These are phyloP conservation scores for Hygrophoropsis aurantiaca DNA, from an alignment of 768 basidiomycete genomes.

Conservation along the genomic window DNA sequence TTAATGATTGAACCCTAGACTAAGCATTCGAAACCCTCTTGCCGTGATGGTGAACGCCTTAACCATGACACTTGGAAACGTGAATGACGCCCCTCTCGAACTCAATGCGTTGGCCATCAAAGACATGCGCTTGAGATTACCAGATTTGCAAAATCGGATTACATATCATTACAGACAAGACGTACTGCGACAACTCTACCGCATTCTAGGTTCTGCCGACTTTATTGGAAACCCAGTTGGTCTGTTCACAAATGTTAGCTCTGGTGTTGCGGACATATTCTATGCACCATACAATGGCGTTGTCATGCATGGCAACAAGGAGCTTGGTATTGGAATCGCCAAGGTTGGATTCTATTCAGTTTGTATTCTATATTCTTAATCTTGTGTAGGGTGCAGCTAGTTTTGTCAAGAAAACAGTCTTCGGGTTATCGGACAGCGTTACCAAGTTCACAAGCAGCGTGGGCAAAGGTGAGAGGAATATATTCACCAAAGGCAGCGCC, in stretches of 20 bases:
- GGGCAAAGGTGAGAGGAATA: slow-evolving; percentile 70
- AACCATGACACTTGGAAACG: slow-evolving; percentile 95
- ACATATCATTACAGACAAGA: slow-evolving; percentile 93
- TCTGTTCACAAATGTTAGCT: slow-evolving; percentile 96
- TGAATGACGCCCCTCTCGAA: slow-evolving; percentile 93
- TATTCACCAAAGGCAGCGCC: background rate
- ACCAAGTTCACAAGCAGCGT: slow-evolving; percentile 99
- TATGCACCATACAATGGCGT: slow-evolving; percentile 98
- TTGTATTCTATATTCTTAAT: slow-evolving; percentile 11
- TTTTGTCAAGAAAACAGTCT: slow-evolving; percentile 98
- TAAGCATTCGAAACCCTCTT: slow-evolving; percentile 84
- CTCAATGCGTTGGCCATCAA: slow-evolving; percentile 93
- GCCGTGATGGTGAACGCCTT: slow-evolving; percentile 92
- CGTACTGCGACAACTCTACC: slow-evolving; percentile 89
- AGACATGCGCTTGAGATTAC: slow-evolving; percentile 85
- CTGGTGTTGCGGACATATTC: slow-evolving; percentile 97
- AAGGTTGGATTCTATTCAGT: slow-evolving; percentile 52
- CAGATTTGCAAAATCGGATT: slow-evolving; percentile 83
- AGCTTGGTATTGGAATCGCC: slow-evolving; percentile 91
- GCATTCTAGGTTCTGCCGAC: slow-evolving; percentile 97
- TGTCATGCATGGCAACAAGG: slow-evolving; percentile 94
- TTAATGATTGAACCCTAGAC: slow-evolving; percentile 35
- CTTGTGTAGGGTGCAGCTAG: slow-evolving; percentile 85
- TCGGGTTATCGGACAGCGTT: slow-evolving; percentile 92
- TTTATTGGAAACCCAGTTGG: slow-evolving; percentile 97